Conservation (phyloP, 768 basidiomycete species). For the Xanthoconium stramineum region DNA sequence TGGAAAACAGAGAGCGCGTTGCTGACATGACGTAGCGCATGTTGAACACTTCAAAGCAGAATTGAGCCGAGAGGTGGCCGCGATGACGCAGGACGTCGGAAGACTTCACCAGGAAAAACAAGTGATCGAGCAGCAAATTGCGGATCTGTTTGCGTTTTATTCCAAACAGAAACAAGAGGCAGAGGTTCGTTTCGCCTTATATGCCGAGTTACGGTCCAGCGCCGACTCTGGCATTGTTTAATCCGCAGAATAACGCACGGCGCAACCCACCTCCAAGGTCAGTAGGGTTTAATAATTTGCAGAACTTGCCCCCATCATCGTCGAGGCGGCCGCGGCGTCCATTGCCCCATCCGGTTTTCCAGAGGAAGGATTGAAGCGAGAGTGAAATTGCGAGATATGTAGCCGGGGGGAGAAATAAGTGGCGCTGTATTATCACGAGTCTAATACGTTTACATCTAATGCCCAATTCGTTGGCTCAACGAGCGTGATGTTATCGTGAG, state of each 20-base stretch:
- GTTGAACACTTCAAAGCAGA: constrained; percentile 87
- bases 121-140: constrained; percentile 64
- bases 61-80: constrained; percentile 67
- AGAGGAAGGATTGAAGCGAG: constrained; percentile 15
- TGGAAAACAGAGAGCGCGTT: background rate
- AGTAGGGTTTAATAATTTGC: constrained; percentile 22
- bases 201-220: background rate
- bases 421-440: constrained; percentile 10
- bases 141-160: constrained; percentile 70
- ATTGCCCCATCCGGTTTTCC: constrained; percentile 30
- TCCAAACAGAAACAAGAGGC: constrained; percentile 56
- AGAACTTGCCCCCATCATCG: constrained; percentile 25
- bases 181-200: constrained; percentile 20
- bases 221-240: background rate
- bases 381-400: background rate
- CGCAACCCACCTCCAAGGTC: constrained; percentile 21
- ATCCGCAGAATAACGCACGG: constrained; percentile 22
- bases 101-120: constrained; percentile 65
- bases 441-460: constrained; percentile 4
- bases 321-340: constrained; percentile 26
- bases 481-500: constrained; percentile 7
- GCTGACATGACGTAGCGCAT: constrained; percentile 50
- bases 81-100: constrained; percentile 71
- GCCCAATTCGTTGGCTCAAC: background rate
- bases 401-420: background rate